Base-by-base conservation (phyloP, 2,329 filamentous ascomycete species). In the Lecanosticta acicola region DNA sequence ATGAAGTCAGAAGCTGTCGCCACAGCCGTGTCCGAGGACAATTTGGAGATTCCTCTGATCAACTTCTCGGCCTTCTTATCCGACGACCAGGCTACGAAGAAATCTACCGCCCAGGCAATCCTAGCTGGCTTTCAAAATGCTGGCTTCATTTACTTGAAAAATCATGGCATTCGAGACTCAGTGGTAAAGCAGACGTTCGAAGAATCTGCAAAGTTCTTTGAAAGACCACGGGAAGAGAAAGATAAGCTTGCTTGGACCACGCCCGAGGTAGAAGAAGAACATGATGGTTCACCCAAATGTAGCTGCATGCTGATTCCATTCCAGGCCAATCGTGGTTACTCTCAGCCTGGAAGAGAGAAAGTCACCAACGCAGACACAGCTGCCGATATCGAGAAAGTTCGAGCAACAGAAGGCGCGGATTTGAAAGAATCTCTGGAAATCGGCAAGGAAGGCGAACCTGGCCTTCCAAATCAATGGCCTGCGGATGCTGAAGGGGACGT, bases 71-170 rank as follows among this genome's bases (percentile, higher is more conserved):
- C 75, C 38, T 91, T 90, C 65, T 75, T 85, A 14, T 65, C 73
- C 46, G 46, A 46, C 5, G 47, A 53, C 8, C 26, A 50, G 13
- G 39, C 47, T 8, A 53, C 50, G 13, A 51, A 50, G 38, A 51
- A 48, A 32, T 35, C 45, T 7, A 63, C 85, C 2, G 89, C 88
- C 20, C 68, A 80, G 43, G 79, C 84, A 34, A 81, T 95, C 55
- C 80, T 91, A 11, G 65, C 80, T 44, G 89, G 86, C 37, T 94
- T 96, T 71, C 84, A 89, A 59, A 84, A 78, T 1, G 85, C 88
- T 3, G 90, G 90, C 48, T 95, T 96, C 72, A 79, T 95, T 54
- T 95, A 94, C 68, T 78, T 94, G 32, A 83, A 83, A 58, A 85
- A 90, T 66, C 83, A 91, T 55, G 78, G 84, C 36, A 84, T 95